Percentiles rank a stretch among this genome's conserved stretches.
These are phyloP conservation scores for Hemileccinum rubropunctum DNA, from an alignment of 768 basidiomycete species.

Conservation along the genomic window DNA sequence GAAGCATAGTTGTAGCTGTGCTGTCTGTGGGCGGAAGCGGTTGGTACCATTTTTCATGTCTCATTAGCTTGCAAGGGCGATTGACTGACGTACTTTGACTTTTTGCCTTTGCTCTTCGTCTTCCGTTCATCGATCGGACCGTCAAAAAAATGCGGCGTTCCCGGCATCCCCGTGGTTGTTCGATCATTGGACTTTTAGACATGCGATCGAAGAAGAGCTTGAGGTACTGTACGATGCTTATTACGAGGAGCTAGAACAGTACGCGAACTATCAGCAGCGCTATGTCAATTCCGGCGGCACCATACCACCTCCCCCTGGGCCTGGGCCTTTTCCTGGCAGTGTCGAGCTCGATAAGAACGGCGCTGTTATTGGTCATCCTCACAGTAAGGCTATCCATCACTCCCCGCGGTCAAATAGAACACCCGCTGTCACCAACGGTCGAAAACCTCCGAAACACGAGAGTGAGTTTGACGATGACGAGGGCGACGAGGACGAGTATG, in stretches of 20 bases:
- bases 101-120: slow-evolving; percentile 20
- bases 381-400: slow-evolving; percentile 34
- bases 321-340: slow-evolving; percentile 97
- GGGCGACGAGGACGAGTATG: slow-evolving; percentile 51
- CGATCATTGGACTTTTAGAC: slow-evolving; percentile 44
- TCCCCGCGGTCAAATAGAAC: slow-evolving; percentile 37
- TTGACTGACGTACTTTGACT: slow-evolving; percentile 22
- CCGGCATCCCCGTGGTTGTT: slow-evolving; percentile 13
- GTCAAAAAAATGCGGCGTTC: slow-evolving; percentile 14
- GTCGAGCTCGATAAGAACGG: slow-evolving; percentile 96
- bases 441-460: slow-evolving; percentile 51
- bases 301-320: slow-evolving; percentile 89
- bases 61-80: slow-evolving; percentile 12
- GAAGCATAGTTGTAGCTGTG: slow-evolving; percentile 93
- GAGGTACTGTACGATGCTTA: slow-evolving; percentile 99
- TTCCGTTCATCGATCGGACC: slow-evolving; percentile 18
- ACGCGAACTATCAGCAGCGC: slow-evolving; percentile 97
- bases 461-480: slow-evolving; percentile 69
- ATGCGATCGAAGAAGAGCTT: slow-evolving; percentile 99
- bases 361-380: slow-evolving; percentile 47
- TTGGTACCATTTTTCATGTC: slow-evolving; percentile 44
- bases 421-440: slow-evolving; percentile 34
- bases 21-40: slow-evolving; percentile 97
- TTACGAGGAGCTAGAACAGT: slow-evolving; percentile 99
- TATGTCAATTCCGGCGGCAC: slow-evolving; percentile 89